These are phyloP conservation scores for Colletotrichum gigasporum DNA, from an alignment of 2,329 filamentous ascomycete genomes.

Conservation along the genomic window DNA sequence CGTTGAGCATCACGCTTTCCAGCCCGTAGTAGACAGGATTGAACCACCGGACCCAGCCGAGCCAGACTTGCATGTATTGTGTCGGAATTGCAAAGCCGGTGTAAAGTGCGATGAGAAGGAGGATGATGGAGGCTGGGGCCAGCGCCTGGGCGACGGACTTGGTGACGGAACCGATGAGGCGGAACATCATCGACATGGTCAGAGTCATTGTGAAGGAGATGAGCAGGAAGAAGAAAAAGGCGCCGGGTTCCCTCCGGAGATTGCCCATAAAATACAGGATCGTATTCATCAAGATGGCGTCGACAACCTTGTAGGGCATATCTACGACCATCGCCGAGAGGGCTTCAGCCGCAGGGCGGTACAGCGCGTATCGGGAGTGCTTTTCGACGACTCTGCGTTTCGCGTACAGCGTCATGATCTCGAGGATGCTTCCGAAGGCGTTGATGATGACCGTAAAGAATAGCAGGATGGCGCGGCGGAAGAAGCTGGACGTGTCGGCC, in stretches of 20 bases:
- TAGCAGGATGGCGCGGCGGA: conserved; percentile 54
- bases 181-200: conserved; percentile 74
- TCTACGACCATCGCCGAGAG: conserved; percentile 39
- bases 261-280: conserved; percentile 53
- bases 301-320: conserved; percentile 44
- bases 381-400: conserved; percentile 50
- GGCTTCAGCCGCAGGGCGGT: conserved; percentile 47
- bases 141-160: conserved; percentile 62
- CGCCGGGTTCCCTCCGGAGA: conserved; percentile 57
- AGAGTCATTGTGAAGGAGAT: conserved; percentile 67
- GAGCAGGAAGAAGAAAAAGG: conserved; percentile 74
- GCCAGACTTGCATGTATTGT: conserved; percentile 55
- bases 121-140: conserved; percentile 59
- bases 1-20: conserved; percentile 70
- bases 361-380: conserved; percentile 50
- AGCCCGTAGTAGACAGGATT: conserved; percentile 71
- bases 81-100: conserved; percentile 57
- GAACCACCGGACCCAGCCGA: conserved; percentile 73
- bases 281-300: conserved; percentile 48
- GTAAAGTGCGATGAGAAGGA: conserved; percentile 53
- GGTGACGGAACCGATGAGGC: conserved; percentile 49
- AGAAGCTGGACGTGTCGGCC: conserved; percentile 53
- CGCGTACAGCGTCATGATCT: conserved; percentile 49
- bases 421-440: conserved; percentile 51
- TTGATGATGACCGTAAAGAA: conserved; percentile 66